A percentile compares a stretch with the other conserved stretches of the same genome.
Conservation (phyloP, 139 green algal genomes). For the Haematococcus sp. region DNA sequence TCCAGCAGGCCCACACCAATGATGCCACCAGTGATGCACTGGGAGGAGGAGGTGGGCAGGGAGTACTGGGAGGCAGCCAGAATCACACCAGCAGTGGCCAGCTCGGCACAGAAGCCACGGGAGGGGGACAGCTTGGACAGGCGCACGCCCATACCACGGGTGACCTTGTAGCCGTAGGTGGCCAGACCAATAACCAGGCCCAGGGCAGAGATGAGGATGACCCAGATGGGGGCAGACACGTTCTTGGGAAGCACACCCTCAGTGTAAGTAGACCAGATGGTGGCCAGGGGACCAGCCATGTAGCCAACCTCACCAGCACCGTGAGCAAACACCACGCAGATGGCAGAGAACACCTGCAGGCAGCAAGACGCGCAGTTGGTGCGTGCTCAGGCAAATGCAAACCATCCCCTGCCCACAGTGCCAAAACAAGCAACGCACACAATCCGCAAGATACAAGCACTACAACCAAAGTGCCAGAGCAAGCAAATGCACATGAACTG, state of each 20-base stretch:
- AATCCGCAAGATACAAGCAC: too few relatives aligned
- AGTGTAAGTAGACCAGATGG: conserved; percentile 39
- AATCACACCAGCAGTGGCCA: conserved; percentile 60
- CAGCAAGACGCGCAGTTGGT: conserved; percentile 10
- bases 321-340: conserved; percentile 56
- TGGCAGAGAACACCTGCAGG: conserved; percentile 55
- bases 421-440: too few relatives aligned
- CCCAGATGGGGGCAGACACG: conserved; percentile 45
- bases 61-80: conserved; percentile 35
- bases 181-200: conserved; percentile 61
- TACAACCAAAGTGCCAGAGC: too few relatives aligned
- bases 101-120: conserved; percentile 66
- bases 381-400: too few relatives aligned
- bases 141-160: conserved; percentile 51
- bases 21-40: conserved; percentile 47
- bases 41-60: conserved; percentile 32
- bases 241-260: conserved; percentile 25
- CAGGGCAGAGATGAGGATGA: conserved; percentile 45
- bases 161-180: conserved; percentile 72
- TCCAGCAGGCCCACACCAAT: conserved; percentile 49
- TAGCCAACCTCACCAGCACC: conserved; percentile 35
- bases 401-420: too few relatives aligned
- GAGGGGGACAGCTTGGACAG: conserved; percentile 59
- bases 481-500: too few relatives aligned
- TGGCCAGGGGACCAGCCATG: conserved; percentile 47